Conservation (phyloP, 2,329 filamentous ascomycete species). For the Fusarium buharicum region DNA sequence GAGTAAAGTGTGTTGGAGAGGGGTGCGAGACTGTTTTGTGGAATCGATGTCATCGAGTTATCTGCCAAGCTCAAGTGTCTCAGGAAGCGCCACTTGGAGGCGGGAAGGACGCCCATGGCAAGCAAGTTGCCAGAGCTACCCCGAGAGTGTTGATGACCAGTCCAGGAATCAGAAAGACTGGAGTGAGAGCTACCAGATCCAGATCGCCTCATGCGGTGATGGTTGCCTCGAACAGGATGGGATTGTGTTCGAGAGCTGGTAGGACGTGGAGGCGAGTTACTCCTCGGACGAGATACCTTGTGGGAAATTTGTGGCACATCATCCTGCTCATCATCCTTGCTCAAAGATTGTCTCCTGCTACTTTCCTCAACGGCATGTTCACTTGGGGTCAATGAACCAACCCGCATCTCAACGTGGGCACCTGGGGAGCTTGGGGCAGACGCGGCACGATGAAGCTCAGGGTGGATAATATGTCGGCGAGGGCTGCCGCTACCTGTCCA, state of each 20-base stretch:
- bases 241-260: conserved; percentile 78
- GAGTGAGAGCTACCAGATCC: conserved; percentile 95
- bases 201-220: conserved; percentile 83
- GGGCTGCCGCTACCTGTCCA: conserved; percentile 70
- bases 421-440: conserved; percentile 74
- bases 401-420: conserved; percentile 62
- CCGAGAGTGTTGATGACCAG: conserved; percentile 65
- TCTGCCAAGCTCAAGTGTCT: conserved; percentile 92
- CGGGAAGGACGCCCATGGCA: conserved; percentile 75
- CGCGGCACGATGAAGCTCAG: conserved; percentile 73
- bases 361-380: conserved; percentile 60
- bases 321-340: conserved; percentile 59
- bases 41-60: conserved; percentile 86
- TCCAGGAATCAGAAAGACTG: conserved; percentile 72
- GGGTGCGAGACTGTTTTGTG: conserved; percentile 78
- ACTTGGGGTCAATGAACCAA: conserved; percentile 68
- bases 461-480: conserved; percentile 66
- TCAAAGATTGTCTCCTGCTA: conserved; percentile 55
- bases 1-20: conserved; percentile 90
- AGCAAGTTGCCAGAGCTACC: conserved; percentile 84
- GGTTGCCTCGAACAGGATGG: conserved; percentile 72
- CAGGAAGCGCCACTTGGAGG: conserved; percentile 94
- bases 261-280: conserved; percentile 83
- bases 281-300: conserved; percentile 69
- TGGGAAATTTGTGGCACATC: conserved; percentile 55